Evolutionary conservation across 2,329 filamentous ascomycete genomes (phyloP), one percentile per base, ranked within the genome.

Genomic region (Nannizziopsis barbatae): DNA sequence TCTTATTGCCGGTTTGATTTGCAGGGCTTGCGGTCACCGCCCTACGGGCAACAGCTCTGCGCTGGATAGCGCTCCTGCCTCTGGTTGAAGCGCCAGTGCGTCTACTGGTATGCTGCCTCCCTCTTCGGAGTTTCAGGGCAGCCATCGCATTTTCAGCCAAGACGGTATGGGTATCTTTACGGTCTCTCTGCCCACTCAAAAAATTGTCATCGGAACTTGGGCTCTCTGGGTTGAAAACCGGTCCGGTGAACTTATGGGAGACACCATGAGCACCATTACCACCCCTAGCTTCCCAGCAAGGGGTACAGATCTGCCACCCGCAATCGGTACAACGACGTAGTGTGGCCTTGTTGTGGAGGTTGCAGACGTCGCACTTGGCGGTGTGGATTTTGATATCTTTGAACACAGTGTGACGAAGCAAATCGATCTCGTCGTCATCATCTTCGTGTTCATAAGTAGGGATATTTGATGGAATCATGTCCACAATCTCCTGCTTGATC

Each of bases 321-420:
- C 65, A 69, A 2, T 50, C 50, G 4, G 32, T 47, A 44, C 66
- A 69, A 10, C 64, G 62, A 18, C 55, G 55, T 52, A 68, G 58
- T 1, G 57, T 62, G 1, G 50, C 40, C n/a, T 40, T 55, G 45
- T 67, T 68, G 37, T 64, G 59, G 1, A 45, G 42, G 33, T 62
- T 59, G 54, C 66, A 69, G 2, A 60, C 33, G 44, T 69, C 66
- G 44, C 66, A 69, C 50, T 65, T 66, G 0, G 62, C 64, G 0
- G 64, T 67, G 47, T 62, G 60, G 7, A 62, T 61, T 4, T 46
- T 42, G 11, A 67, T 51, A 6, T 54, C 44, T n/a, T 52, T 53
- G 52, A 66, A 67, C 7, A 47, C 51, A 6, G 50, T 55, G 47
- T 60, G 56, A 18, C 45, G 41, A n/a, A 27, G 22, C 22, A 7